Conservation (phyloP, 2,329 filamentous ascomycete genomes). For the Cladobotryum mycophilum region DNA sequence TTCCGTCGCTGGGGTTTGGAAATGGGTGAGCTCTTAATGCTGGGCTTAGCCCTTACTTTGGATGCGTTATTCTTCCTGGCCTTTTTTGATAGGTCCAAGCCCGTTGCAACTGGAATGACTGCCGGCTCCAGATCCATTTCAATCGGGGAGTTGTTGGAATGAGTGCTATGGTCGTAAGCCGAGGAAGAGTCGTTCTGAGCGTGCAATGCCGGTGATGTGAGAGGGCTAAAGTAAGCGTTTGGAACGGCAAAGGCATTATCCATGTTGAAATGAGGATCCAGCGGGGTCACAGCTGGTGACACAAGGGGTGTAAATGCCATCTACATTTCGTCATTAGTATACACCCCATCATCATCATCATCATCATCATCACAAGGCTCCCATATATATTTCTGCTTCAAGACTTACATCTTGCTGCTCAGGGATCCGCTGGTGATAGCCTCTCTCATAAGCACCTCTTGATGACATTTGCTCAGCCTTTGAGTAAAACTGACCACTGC, state of each 20-base stretch:
- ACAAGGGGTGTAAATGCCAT: slow-evolving; percentile 76
- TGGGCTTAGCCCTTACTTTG: slow-evolving; percentile 46
- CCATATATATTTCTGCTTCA: background rate
- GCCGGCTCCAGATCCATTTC: slow-evolving; percentile 50
- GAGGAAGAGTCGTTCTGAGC: slow-evolving; percentile 55
- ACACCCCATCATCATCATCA: background rate
- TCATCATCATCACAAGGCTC: background rate
- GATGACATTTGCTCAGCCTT: slow-evolving; percentile 48
- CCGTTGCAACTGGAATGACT: slow-evolving; percentile 31
- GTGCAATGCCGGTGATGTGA: slow-evolving; percentile 74
- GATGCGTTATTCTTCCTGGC: slow-evolving; percentile 44
- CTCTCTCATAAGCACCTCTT: slow-evolving; percentile 56
- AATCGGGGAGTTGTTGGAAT: slow-evolving; percentile 47
- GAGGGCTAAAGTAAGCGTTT: slow-evolving; percentile 72
- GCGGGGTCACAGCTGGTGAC: slow-evolving; percentile 76
- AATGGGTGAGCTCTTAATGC: slow-evolving; percentile 65
- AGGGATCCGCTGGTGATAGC: slow-evolving; percentile 59
- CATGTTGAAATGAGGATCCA: slow-evolving; percentile 63
- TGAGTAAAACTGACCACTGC: slow-evolving; percentile 51
- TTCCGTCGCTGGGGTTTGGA: slow-evolving; percentile 59
- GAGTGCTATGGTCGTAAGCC: slow-evolving; percentile 40
- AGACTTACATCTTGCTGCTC: slow-evolving; percentile 60
- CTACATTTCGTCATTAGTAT: slow-evolving; percentile 29
- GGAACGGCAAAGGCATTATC: slow-evolving; percentile 56
- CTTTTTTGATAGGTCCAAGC: slow-evolving; percentile 47